Conservation (phyloP, 2,329 filamentous ascomycete genomes). For the Colletotrichum theobromicola region DNA sequence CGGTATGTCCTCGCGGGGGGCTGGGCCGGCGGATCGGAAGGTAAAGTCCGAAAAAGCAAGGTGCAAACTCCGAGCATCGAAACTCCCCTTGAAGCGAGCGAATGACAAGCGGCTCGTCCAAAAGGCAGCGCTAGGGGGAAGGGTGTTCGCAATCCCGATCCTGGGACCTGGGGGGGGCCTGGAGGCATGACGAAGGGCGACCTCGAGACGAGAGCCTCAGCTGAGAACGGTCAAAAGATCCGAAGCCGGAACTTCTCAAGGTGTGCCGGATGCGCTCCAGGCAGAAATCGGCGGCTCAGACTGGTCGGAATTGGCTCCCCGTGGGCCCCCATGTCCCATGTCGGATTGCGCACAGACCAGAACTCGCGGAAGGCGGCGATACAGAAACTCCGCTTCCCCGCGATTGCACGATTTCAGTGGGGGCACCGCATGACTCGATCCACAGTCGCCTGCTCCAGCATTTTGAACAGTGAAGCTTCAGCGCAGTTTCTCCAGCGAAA, state of each 20-base stretch:
- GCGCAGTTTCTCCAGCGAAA: neutral
- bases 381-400: neutral
- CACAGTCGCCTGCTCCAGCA: neutral
- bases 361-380: neutral
- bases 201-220: neutral
- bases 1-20: neutral
- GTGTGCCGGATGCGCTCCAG: conserved; percentile 14
- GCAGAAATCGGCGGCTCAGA: neutral
- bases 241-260: neutral
- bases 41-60: neutral
- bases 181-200: neutral
- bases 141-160: neutral
- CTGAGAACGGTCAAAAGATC: neutral
- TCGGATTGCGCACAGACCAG: neutral
- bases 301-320: neutral
- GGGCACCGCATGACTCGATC: neutral
- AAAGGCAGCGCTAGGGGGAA: neutral
- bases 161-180: neutral
- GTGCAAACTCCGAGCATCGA: neutral
- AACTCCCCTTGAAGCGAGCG: neutral
- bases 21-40: neutral
- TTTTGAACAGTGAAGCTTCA: neutral
- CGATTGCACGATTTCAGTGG: neutral
- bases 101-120: neutral
- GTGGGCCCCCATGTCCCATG: neutral